phyloP scores from a whole-genome alignment of 2,329 filamentous ascomycete species.

The Aspergillus candidus region DNA sequence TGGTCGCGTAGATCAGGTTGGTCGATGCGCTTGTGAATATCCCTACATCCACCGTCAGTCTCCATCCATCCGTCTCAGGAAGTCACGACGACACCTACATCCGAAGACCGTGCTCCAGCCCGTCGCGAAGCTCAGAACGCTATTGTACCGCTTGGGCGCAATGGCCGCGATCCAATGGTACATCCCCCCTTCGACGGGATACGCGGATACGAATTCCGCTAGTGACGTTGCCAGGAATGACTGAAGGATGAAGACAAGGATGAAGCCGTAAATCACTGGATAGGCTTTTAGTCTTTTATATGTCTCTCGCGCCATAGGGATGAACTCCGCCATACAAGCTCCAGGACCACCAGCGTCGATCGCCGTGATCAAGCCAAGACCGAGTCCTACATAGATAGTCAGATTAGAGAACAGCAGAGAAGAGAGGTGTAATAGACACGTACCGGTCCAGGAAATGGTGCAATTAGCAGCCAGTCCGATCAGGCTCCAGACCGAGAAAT shows the following conservation, averaged over 20 bases:
- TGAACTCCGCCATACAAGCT: slow-evolving; percentile 21
- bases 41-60: slow-evolving; percentile 22
- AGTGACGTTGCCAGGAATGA: slow-evolving; percentile 43
- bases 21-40: slow-evolving; percentile 43
- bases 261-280: slow-evolving; percentile 47
- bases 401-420: neutral
- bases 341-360: slow-evolving; percentile 46
- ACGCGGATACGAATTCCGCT: slow-evolving; percentile 45
- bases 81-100: slow-evolving; percentile 17
- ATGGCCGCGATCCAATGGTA: slow-evolving; percentile 49
- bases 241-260: slow-evolving; percentile 44
- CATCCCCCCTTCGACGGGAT: slow-evolving; percentile 47
- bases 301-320: neutral
- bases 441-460: slow-evolving; percentile 47
- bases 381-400: slow-evolving; percentile 24
- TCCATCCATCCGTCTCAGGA: neutral
- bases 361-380: slow-evolving; percentile 42
- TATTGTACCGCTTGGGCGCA: slow-evolving; percentile 36
- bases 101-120: slow-evolving; percentile 42
- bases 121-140: slow-evolving; percentile 41
- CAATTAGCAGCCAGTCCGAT: slow-evolving; percentile 46
- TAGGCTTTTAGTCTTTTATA: slow-evolving; percentile 11
- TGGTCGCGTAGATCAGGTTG: slow-evolving; percentile 41
- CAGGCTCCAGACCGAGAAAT: slow-evolving; percentile 44
- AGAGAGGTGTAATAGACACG: neutral